These are phyloP conservation scores for Boletus hoseneyae DNA, from an alignment of 1,284 basidiomycete species.

Conservation along the genomic window DNA sequence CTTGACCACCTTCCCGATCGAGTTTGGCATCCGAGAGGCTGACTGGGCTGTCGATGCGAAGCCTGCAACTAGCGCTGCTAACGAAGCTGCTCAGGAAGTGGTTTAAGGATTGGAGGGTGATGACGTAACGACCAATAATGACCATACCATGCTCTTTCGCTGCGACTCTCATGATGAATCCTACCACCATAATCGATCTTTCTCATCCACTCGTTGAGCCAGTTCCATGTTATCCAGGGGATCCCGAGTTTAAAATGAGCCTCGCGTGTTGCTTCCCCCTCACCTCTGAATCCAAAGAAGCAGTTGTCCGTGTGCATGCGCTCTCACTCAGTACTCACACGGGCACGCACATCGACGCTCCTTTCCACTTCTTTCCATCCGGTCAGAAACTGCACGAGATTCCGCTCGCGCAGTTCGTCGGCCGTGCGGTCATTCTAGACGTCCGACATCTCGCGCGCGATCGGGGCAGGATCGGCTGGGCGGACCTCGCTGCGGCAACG, in stretches of 20 bases:
- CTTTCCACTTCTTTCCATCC: constrained; percentile 60
- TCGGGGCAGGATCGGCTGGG: constrained; percentile 53
- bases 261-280: constrained; percentile 18
- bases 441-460: constrained; percentile 36
- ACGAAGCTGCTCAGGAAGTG: background rate
- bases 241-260: constrained; percentile 24
- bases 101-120: background rate
- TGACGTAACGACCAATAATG: no score
- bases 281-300: background rate
- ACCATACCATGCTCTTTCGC: no score
- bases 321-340: constrained; percentile 32
- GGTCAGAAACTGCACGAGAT: constrained; percentile 57
- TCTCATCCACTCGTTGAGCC: constrained; percentile 25
- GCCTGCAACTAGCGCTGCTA: background rate
- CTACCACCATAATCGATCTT: constrained; percentile 26
- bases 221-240: constrained; percentile 30
- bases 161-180: constrained; percentile 8
- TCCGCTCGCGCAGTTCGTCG: constrained; percentile 47
- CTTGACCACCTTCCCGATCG: constrained; percentile 47
- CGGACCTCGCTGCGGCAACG: constrained; percentile 21
- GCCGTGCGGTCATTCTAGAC: constrained; percentile 50
- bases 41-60: constrained; percentile 11
- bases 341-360: constrained; percentile 74
- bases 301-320: constrained; percentile 23
- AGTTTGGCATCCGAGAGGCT: constrained; percentile 31